phyloP scores from a whole-genome alignment of 2,329 filamentous ascomycete genomes.

The Keithomyces neogunnii region DNA sequence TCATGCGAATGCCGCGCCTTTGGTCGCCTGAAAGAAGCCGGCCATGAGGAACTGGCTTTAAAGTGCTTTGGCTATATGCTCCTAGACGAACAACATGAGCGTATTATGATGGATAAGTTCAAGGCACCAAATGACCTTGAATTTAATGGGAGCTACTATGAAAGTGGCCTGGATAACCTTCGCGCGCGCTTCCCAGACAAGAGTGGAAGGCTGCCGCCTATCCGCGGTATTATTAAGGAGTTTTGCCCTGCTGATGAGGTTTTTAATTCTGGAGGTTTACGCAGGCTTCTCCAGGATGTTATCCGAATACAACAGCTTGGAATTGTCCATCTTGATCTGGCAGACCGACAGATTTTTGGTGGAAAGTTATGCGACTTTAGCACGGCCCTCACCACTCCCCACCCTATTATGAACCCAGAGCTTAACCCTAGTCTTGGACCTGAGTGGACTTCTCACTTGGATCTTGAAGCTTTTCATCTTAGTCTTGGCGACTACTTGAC shows the following conservation, averaged over 20 bases:
- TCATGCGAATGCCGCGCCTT: conserved; percentile 18
- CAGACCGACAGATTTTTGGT: neutral
- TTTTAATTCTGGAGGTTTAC: neutral
- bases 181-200: conserved; percentile 4
- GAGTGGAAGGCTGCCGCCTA: conserved; percentile 10
- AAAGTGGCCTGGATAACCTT: neutral
- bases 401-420: neutral
- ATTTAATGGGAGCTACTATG: neutral
- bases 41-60: conserved; percentile 14
- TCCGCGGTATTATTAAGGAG: conserved; percentile 16
- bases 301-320: neutral
- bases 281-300: neutral
- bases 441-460: neutral
- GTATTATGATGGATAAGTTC: neutral
- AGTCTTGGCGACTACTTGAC: neutral
- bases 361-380: neutral
- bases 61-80: conserved; percentile 19
- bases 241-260: conserved; percentile 2
- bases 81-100: conserved; percentile 12
- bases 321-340: neutral
- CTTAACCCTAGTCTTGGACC: neutral
- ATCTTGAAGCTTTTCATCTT: neutral
- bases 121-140: conserved; percentile 1
- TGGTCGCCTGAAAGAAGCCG: conserved; percentile 18
- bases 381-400: neutral